Conservation (phyloP, 192 early-diverging fungal genomes). For the Podochytrium sp. region DNA sequence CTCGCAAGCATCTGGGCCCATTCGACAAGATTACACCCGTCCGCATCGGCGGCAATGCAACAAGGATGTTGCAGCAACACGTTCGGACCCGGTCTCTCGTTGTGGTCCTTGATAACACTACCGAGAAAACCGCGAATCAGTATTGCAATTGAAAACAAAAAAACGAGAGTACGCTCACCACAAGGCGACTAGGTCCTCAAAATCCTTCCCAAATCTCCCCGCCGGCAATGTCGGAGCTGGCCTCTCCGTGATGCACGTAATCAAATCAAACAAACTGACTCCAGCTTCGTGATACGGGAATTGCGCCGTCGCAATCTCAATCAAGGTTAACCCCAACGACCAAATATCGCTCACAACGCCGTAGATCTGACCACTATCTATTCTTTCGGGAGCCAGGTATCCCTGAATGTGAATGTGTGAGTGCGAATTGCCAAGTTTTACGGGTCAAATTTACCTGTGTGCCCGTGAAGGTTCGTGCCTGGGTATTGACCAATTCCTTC, state of each 20-base stretch:
- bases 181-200: constrained; percentile 75
- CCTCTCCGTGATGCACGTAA: constrained; percentile 91
- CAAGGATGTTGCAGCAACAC: constrained; percentile 8
- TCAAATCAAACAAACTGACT: constrained; percentile 86
- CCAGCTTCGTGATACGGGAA: constrained; percentile 88
- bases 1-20: constrained; percentile 4
- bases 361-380: constrained; percentile 76
- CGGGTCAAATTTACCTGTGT: constrained; percentile 96
- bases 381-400: constrained; percentile 77
- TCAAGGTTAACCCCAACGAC: constrained; percentile 85
- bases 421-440: neutral
- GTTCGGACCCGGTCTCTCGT: constrained; percentile 17
- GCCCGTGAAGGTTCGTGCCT: constrained; percentile 92
- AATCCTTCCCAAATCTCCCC: constrained; percentile 63
- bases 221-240: constrained; percentile 76
- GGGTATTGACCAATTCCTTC: constrained; percentile 84
- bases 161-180: constrained; percentile 57
- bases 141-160: neutral
- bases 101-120: constrained; percentile 49
- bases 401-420: constrained; percentile 49
- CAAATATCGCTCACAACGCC: constrained; percentile 94
- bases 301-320: constrained; percentile 90
- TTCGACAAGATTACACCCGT: constrained; percentile 12
- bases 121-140: neutral
- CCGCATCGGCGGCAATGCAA: constrained; percentile 19